These are phyloP conservation scores for Pluteus cervinus DNA, from an alignment of 768 basidiomycete species.

Conservation along the genomic window DNA sequence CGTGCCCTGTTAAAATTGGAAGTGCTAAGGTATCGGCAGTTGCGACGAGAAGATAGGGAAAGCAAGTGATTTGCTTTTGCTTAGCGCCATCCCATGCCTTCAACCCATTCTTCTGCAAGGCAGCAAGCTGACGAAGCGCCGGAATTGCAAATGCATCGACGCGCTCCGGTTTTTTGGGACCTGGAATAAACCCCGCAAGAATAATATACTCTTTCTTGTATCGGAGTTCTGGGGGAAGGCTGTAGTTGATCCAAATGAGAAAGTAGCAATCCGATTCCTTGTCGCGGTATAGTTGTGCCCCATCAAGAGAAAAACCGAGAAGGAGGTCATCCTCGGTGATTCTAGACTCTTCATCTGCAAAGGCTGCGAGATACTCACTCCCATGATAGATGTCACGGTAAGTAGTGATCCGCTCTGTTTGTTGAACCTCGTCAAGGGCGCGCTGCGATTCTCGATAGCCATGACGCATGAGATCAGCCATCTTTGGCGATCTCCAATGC, in stretches of 20 bases:
- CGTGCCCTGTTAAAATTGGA: not conserved
- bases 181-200: slow-evolving; percentile 25
- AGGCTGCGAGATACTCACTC: slow-evolving; percentile 17
- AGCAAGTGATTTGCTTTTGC: slow-evolving; percentile 10
- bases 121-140: slow-evolving; percentile 26
- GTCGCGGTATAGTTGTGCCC: slow-evolving; percentile 32
- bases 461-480: slow-evolving; percentile 2
- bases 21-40: not conserved
- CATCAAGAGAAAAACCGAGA: slow-evolving; percentile 28
- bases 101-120: slow-evolving; percentile 26
- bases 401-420: slow-evolving; percentile 1
- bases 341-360: slow-evolving; percentile 2
- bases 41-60: slow-evolving; percentile 1
- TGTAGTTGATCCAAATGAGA: slow-evolving; percentile 24
- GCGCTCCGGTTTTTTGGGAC: slow-evolving; percentile 31
- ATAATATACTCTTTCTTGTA: slow-evolving; percentile 26
- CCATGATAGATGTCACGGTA: slow-evolving; percentile 20
- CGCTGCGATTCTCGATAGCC: not conserved
- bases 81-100: slow-evolving; percentile 19
- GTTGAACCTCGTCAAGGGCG: not conserved
- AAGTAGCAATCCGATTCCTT: slow-evolving; percentile 39
- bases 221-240: slow-evolving; percentile 19
- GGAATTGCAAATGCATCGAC: slow-evolving; percentile 28
- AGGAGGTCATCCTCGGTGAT: slow-evolving; percentile 22
- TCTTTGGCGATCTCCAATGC: slow-evolving; percentile 1